Percentiles rank a stretch among this genome's conserved stretches.
Evolutionary conservation across 306 rosid genomes (phyloP).

Genomic region (Acmispon strigosus): DNA sequence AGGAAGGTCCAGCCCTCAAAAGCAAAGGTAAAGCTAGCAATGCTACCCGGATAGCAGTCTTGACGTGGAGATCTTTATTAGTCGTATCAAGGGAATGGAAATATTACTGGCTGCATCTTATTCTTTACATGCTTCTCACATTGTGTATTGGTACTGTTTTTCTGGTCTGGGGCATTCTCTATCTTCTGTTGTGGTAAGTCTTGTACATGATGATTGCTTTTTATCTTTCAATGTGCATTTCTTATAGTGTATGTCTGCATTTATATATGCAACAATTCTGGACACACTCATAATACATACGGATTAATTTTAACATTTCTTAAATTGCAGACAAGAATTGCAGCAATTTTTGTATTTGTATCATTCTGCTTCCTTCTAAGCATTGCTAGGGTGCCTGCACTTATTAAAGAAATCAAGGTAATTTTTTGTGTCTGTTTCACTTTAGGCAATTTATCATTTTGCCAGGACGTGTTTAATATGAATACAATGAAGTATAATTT

Average conservation of each 20-base stretch:
- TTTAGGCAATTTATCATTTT: neutral
- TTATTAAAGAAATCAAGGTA: slow-evolving; percentile 85
- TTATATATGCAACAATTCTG: neutral
- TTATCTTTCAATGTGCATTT: neutral
- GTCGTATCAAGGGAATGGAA: slow-evolving; percentile 99
- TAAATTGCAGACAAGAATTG: slow-evolving; percentile 84
- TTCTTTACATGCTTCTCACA: slow-evolving; percentile 80
- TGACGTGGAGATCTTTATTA: slow-evolving; percentile 93
- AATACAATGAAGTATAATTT: neutral
- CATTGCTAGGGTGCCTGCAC: slow-evolving; percentile 87
- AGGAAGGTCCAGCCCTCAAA: slow-evolving; percentile 96
- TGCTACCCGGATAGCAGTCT: slow-evolving; percentile 75
- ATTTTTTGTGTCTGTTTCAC: slow-evolving; percentile 18
- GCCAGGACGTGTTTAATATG: neutral
- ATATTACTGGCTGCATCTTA: slow-evolving; percentile 96
- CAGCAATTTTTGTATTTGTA: slow-evolving; percentile 80
- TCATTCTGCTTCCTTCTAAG: slow-evolving; percentile 88
- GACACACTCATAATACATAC: neutral
- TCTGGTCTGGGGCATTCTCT: slow-evolving; percentile 96
- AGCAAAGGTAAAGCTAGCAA: slow-evolving; percentile 83
- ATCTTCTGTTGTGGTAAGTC: slow-evolving; percentile 89
- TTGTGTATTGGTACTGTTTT: slow-evolving; percentile 79
- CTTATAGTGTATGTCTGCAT: neutral
- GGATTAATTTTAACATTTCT: neutral
- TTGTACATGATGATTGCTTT: neutral